phyloP scores from a whole-genome alignment of 306 rosid genomes.

The Clitoria ternatea region DNA sequence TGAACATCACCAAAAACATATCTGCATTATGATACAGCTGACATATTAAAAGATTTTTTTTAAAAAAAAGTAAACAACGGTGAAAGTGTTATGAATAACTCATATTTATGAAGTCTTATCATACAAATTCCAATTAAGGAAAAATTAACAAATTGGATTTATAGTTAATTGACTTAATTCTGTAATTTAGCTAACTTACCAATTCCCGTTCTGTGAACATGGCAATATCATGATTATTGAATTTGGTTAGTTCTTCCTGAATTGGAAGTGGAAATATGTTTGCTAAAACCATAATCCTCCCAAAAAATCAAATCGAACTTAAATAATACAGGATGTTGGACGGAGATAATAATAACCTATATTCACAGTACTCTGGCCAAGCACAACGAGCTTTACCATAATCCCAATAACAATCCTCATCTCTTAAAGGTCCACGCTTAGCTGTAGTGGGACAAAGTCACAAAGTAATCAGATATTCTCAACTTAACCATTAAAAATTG shows the following conservation, averaged over 20 bases:
- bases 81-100: background rate
- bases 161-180: conserved; percentile 8
- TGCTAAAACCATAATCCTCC: background rate
- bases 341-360: conserved; percentile 60
- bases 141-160: background rate
- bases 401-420: conserved; percentile 98
- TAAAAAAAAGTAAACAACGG: background rate
- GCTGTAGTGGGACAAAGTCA: conserved; percentile 41
- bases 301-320: conserved; percentile 6
- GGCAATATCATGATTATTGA: background rate
- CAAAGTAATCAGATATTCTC: conserved; percentile 25
- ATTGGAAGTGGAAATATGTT: conserved; percentile 6
- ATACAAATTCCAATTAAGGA: background rate
- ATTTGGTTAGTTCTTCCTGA: background rate
- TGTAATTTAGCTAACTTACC: conserved; percentile 8
- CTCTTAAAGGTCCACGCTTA: conserved; percentile 95
- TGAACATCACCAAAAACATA: conserved; percentile 98
- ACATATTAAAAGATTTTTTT: background rate
- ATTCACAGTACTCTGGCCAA: conserved; percentile 94
- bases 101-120: background rate
- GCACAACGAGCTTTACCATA: conserved; percentile 99
- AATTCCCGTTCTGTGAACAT: conserved; percentile 4
- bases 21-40: conserved; percentile 41
- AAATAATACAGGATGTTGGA: background rate
- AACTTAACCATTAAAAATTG: conserved; percentile 22